Base-by-base conservation (phyloP, 2,329 filamentous ascomycete genomes). In the Claviceps paspali region DNA sequence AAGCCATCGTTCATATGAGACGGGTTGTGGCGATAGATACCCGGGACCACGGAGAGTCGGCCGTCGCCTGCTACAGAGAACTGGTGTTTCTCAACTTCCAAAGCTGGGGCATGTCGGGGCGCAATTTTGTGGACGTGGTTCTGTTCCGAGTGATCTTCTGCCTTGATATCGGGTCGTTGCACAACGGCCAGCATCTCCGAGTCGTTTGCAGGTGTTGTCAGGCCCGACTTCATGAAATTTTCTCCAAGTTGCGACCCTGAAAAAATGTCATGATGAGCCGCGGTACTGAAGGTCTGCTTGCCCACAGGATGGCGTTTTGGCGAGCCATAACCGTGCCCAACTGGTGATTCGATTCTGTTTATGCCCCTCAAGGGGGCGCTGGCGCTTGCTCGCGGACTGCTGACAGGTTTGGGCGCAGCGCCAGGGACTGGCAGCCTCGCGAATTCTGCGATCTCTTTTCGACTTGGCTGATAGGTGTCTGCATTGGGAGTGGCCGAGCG, bases 181-280 rank as follows among this genome's bases (percentile, higher is more conserved):
- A 38, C 38, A 21, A 41, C 40, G 10, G 38, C 40, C 29, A 40
- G 21, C 29, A 34, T 31, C 38, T 33, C 43, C n/a, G 43, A 37
- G 10, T 57, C 56, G 22, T 54, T 57, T 12, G 48, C 49, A 11
- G 58, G 58, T 11, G 58, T 59, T 9, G 58, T 58, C 4, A 57
- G 43, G 6, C 56, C 54, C 21, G 58, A 61, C 15, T 55, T 51
- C 56, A 61, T 58, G 29, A 61, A 61, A 32, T 51, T 52, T 8
- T 61, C 58, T 10, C 55, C 56, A 5, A 61, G 51, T 40, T 61
- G 56, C 4, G 58, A 61, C 5, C 58, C 58, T 21, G 49, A 52
- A 29, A 61, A 61, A n/a, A 60, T 39, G 8, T 50, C 52, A 12
- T 39, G 39, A 15, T 43, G 44, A 18, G 14, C 18, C 17, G 28